Base-by-base conservation (phyloP, 2,329 filamentous ascomycete genomes). In the Aspergillus unguis region DNA sequence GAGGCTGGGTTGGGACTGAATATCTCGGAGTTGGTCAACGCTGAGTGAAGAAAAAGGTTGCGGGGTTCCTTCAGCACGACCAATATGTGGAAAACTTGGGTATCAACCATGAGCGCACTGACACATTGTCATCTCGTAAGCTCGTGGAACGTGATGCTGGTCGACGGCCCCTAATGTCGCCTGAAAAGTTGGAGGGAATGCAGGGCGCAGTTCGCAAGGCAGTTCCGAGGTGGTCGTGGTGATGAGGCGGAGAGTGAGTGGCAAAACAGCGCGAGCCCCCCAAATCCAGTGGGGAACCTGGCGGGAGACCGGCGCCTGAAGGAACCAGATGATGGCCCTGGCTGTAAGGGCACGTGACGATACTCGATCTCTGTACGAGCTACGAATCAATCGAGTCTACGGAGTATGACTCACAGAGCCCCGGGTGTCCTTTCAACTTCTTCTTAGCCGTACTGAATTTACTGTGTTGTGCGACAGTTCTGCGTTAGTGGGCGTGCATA, bases 1-100 rank as follows among this genome's bases (percentile, higher is more conserved):
- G 58, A 57, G 53, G 59, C 59, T 55, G 56, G 60, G 52, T 52
- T 48, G 52, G 53, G 48, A 44, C 41, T 38, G 40, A 44, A 48
- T 27, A 35, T 50, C 17, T 38, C 25, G 11, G 27, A 47, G 38
- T 36, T 40, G 37, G 37, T 44, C 51, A 53, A 49, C 44, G 48
- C 48, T 45, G 36, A 48, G 38, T 52, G 42, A 44, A 36, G 44
- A 54, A 49, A 37, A 11, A 51, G 26, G 48, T 40, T 48, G 51
- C 40, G 46, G 40, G 33, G 41, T 33, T 36, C 44, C 41, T 38
- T 43, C 48, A 45, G 51, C 42, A 56, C 48, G 45, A 28, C 38
- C 38, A 48, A 46, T 49, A 44, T 43, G 53, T 50, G 40, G 40
- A 52, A 43, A 48, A 50, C 37, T 47, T 42, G 48, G 46, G 44